Evolutionary conservation across 2,329 filamentous ascomycete genomes (phyloP), one percentile per base, ranked within the genome.

Genomic region (Drechmeria coniospora): DNA sequence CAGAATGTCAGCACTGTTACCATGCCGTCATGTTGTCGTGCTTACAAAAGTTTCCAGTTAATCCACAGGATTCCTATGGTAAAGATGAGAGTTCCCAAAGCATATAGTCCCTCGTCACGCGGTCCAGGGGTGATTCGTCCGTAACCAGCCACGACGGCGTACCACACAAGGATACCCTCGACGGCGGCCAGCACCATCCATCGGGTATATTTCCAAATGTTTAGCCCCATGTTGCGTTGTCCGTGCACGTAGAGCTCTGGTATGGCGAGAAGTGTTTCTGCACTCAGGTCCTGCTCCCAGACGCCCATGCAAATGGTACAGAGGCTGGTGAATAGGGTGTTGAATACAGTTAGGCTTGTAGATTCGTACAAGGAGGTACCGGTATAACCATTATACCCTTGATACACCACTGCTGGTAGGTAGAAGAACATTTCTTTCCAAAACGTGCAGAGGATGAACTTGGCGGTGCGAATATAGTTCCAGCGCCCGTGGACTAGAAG

Each of bases 361-460:
- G 71, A 71, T 50, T 95, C 84, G 57, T 92, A 94, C 13, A 95
- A 62, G 29, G 79, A 90, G 1, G 86, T 93, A 1, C 86, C 87
- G 0, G 80, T 92, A 47, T 92, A 94, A 7, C 86, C 86, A 20
- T 76, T 79, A 55, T 74, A 84, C 29, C 72, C 67, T 51, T 92
- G 83, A 43, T 80, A 94, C 19, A 86, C 59, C 1, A 84, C 82
- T 48, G 90, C 80, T 0, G 80, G 79, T 4, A 92, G 61, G 46
- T 90, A 92, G 53, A 92, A 92, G 34, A 87, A 61, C 56, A 73
- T 63, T 44, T 75, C 69, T 46, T 94, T 94, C 84, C 84, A 94
- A 49, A 93, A 93, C 0, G 86, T 94, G 29, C 75, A 75, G 4
- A 93, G 65, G 2, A 86, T 83, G 47, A 93, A 94, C 47, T 87